A percentile compares a stretch with the other conserved stretches of the same genome.
Conservation (phyloP, 306 rosid genomes). For the Fragaria ananassa region DNA sequence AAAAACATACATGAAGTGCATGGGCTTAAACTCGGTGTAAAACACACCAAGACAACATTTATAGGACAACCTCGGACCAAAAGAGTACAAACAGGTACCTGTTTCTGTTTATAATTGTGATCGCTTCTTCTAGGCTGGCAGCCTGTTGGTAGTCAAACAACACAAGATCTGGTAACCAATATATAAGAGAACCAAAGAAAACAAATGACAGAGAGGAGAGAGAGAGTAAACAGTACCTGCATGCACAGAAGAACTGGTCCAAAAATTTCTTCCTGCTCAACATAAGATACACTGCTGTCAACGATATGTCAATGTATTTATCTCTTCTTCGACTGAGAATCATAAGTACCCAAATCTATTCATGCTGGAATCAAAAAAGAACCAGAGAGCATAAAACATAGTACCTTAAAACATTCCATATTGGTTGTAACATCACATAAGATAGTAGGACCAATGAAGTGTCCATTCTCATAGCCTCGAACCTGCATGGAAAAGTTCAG, state of each 20-base stretch:
- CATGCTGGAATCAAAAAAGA: constrained; percentile 10
- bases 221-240: constrained; percentile 47
- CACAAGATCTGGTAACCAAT: constrained; percentile 11
- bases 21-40: constrained; percentile 1
- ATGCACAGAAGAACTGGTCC: constrained; percentile 69
- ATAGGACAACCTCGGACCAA: constrained; percentile 3
- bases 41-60: constrained; percentile 3
- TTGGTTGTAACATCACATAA: constrained; percentile 51
- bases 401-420: constrained; percentile 71
- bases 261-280: constrained; percentile 64
- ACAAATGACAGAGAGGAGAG: background rate
- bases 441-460: constrained; percentile 66
- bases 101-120: constrained; percentile 57
- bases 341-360: constrained; percentile 20
- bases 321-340: constrained; percentile 27
- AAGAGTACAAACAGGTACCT: constrained; percentile 36
- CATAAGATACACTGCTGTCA: constrained; percentile 34
- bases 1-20: background rate
- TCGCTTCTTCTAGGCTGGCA: constrained; percentile 61
- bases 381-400: constrained; percentile 12
- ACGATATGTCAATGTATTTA: constrained; percentile 27
- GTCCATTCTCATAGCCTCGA: constrained; percentile 65
- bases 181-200: background rate
- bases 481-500: constrained; percentile 37
- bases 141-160: constrained; percentile 44